Conservation (phyloP, 225 moss, liverwort and hornwort genomes). For the Ulota crispa region DNA sequence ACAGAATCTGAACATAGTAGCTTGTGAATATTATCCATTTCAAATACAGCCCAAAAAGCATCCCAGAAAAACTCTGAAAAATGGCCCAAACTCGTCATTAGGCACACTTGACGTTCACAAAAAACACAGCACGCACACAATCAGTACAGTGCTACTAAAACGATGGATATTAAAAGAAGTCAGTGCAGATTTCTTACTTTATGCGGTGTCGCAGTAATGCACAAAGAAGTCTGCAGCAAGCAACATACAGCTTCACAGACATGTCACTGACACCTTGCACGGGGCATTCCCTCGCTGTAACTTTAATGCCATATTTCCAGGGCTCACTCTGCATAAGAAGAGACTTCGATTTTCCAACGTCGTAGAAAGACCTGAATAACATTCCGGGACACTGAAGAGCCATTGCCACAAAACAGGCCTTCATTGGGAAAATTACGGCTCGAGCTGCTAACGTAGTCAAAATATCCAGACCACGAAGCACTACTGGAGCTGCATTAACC, state of each 20-base stretch:
- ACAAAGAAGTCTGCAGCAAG: conserved; percentile 87
- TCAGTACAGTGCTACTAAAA: neutral
- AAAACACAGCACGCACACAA: neutral
- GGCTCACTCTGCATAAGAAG: conserved; percentile 22
- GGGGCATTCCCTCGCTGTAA: neutral
- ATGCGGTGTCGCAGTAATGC: conserved; percentile 85
- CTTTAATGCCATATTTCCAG: conserved; percentile 31
- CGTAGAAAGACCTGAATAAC: conserved; percentile 69
- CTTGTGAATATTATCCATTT: neutral
- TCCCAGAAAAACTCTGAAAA: neutral
- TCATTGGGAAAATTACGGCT: conserved; percentile 82
- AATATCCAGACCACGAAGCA: conserved; percentile 72
- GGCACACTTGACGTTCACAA: neutral
- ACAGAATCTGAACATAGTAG: neutral
- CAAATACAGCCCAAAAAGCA: neutral
- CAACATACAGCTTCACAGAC: conserved; percentile 66
- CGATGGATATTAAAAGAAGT: neutral
- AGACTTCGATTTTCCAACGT: conserved; percentile 51
- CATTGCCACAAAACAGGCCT: conserved; percentile 70
- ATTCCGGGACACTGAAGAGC: conserved; percentile 82
- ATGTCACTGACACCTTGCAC: conserved; percentile 25
- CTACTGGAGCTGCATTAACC: conserved; percentile 69
- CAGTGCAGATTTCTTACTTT: conserved; percentile 41
- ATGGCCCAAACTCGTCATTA: neutral
- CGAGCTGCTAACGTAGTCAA: conserved; percentile 71